Percentiles rank a stretch among this genome's conserved stretches.
Conservation (phyloP, 169 alveolate genomes). For the Amoebophrya sp. region DNA sequence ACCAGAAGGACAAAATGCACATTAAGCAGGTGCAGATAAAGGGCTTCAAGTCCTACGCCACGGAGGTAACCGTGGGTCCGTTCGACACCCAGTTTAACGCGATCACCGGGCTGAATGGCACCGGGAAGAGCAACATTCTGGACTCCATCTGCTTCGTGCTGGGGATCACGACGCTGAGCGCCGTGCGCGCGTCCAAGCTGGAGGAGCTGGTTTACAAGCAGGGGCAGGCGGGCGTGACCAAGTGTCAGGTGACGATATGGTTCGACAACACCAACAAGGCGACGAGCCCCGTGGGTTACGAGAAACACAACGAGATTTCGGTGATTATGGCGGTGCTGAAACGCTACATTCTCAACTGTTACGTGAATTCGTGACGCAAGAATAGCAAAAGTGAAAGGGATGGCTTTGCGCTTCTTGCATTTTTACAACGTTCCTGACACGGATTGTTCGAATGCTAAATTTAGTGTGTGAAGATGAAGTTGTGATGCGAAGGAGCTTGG, state of each 20-base stretch:
- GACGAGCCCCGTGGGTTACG: constrained; percentile 56
- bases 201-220: constrained; percentile 95
- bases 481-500: too few species aligned
- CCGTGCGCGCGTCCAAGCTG: constrained; percentile 83
- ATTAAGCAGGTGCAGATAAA: constrained; percentile 89
- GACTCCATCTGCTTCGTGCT: constrained; percentile 94
- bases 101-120: constrained; percentile 97
- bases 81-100: constrained; percentile 97
- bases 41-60: constrained; percentile 88
- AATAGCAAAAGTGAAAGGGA: too few species aligned
- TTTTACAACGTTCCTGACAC: too few species aligned
- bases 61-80: constrained; percentile 53
- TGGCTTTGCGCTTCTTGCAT: neutral
- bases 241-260: constrained; percentile 93
- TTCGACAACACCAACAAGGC: constrained; percentile 82
- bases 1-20: constrained; percentile 73
- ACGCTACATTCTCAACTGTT: too few species aligned
- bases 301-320: constrained; percentile 42
- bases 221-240: constrained; percentile 97
- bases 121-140: constrained; percentile 97
- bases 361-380: too few species aligned
- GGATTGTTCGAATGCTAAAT: too few species aligned
- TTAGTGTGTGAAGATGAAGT: too few species aligned
- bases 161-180: constrained; percentile 32
- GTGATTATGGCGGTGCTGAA: neutral